Evolutionary conservation across 768 basidiomycete species (phyloP).

Genomic region (Coprinopsis sp.): DNA sequence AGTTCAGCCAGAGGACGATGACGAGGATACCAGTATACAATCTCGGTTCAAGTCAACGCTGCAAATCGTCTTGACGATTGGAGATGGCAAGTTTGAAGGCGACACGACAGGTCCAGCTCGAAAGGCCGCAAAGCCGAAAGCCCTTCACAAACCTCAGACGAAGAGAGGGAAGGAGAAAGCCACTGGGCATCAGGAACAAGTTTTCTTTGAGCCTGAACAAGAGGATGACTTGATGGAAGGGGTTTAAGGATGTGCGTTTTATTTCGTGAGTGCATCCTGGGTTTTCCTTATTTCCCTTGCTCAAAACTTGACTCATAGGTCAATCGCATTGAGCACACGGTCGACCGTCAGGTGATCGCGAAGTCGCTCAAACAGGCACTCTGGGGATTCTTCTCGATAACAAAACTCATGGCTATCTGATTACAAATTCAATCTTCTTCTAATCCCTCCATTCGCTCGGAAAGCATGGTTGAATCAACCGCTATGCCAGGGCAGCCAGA

Average conservation of each 20-base stretch:
- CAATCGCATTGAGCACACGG: not conserved
- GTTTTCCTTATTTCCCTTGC: not conserved
- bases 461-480: too few relatives aligned
- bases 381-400: not conserved
- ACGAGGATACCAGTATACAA: slow-evolving; percentile 61
- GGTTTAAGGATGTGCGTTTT: slow-evolving; percentile 14
- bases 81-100: slow-evolving; percentile 53
- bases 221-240: slow-evolving; percentile 27
- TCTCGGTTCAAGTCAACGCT: slow-evolving; percentile 71
- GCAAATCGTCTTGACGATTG: slow-evolving; percentile 54
- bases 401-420: not conserved
- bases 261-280: not conserved
- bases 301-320: not conserved
- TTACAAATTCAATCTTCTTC: not conserved
- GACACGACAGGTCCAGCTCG: slow-evolving; percentile 26
- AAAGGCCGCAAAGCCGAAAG: slow-evolving; percentile 16
- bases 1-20: slow-evolving; percentile 67
- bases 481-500: slow-evolving; percentile 33
- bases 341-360: too few relatives aligned
- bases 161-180: slow-evolving; percentile 10
- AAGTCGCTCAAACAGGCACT: too few relatives aligned
- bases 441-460: too few relatives aligned
- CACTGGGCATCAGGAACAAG: slow-evolving; percentile 2
- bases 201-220: slow-evolving; percentile 32
- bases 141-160: slow-evolving; percentile 7